Percentiles rank a stretch among this genome's conserved stretches.
Conservation (phyloP, 1,139 yeast genomes). For the Yamadazyma pseudoaaseri region DNA sequence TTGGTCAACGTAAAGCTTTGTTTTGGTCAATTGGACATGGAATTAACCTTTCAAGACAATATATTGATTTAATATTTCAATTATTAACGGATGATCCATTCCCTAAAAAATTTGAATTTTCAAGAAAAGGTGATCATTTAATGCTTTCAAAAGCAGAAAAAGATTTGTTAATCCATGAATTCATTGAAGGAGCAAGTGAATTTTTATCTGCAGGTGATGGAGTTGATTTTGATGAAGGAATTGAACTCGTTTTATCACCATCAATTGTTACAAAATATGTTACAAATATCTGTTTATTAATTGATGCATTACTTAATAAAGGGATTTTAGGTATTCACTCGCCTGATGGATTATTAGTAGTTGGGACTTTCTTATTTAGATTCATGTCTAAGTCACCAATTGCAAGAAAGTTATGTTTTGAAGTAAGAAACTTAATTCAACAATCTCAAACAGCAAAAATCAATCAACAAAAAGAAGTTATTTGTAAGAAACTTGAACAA, state of each 20-base stretch:
- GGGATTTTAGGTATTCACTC: constrained; percentile 39
- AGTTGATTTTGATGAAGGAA: constrained; percentile 34
- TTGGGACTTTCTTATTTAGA: constrained; percentile 56
- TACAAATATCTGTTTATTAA: constrained; percentile 59
- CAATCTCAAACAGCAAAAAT: background rate
- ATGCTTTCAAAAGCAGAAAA: constrained; percentile 58
- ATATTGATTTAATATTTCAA: constrained; percentile 59
- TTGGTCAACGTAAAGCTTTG: constrained; percentile 58
- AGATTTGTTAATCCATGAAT: constrained; percentile 69
- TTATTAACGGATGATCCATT: constrained; percentile 44
- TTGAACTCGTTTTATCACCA: constrained; percentile 33
- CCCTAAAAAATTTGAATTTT: constrained; percentile 32
- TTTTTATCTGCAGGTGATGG: constrained; percentile 45
- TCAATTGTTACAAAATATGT: constrained; percentile 51
- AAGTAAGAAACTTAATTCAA: constrained; percentile 9
- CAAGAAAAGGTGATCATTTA: constrained; percentile 1
- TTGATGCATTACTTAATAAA: constrained; percentile 35
- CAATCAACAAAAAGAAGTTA: background rate
- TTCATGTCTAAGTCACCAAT: constrained; percentile 56
- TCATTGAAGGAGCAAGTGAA: constrained; percentile 54
- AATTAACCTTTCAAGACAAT: constrained; percentile 49
- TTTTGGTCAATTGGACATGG: constrained; percentile 68
- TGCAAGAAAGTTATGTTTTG: constrained; percentile 40
- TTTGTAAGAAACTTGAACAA: background rate
- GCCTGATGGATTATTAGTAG: constrained; percentile 53